These are phyloP conservation scores for Biscutella laevigata DNA, from an alignment of 441 rosid genomes.

Conservation along the genomic window DNA sequence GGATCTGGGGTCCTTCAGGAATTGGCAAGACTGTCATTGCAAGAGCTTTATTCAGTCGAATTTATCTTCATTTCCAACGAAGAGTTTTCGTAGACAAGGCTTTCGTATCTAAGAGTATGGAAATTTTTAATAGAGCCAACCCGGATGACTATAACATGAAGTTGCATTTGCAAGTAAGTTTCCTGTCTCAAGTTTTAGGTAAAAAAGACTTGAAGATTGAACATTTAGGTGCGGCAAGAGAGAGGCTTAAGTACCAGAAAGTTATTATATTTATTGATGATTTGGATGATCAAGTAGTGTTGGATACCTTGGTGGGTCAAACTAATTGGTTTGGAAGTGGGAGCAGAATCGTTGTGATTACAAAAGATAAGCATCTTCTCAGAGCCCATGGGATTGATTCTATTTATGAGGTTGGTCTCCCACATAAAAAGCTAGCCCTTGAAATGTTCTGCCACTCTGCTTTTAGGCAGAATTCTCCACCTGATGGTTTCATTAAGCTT, in stretches of 20 bases:
- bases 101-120: not conserved
- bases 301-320: not conserved
- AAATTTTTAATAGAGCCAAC: no score
- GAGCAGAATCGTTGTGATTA: conserved; percentile 23
- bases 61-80: not conserved
- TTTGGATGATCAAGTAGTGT: not conserved
- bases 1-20: not conserved
- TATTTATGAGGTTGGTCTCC: not conserved
- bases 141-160: no score
- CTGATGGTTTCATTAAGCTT: not conserved
- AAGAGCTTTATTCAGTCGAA: not conserved
- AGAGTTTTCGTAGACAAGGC: not conserved
- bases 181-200: no score
- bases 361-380: not conserved
- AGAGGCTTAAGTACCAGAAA: not conserved
- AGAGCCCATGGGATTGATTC: not conserved
- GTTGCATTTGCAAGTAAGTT: no score
- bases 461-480: conserved; percentile 1
- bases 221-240: not conserved
- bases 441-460: conserved; percentile 1
- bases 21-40: conserved; percentile 9
- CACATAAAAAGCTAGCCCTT: not conserved
- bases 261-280: conserved; percentile 13
- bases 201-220: no score
- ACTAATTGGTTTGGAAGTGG: conserved; percentile 17